Evolutionary conservation across 2,329 filamentous ascomycete genomes (phyloP), one percentile per base, ranked within the genome.

Genomic region (Cladorrhinum sp.): DNA sequence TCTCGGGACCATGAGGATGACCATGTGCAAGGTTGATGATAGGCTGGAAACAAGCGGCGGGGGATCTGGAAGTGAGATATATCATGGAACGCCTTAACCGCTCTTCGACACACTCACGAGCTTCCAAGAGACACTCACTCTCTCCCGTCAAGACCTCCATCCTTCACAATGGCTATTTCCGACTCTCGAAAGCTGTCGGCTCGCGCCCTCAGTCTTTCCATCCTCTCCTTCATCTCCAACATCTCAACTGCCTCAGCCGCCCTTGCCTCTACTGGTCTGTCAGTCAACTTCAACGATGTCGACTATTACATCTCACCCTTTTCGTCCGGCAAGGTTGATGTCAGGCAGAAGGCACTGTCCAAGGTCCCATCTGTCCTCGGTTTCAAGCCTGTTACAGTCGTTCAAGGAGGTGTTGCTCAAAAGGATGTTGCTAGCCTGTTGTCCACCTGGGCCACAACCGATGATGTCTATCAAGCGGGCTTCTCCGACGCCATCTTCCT

Each of bases 281-380:
- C 73, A 0, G 68, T 75, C 26, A 68, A 62, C 18, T 62, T 75
- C 33, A 66, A 72, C 55, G 64, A 69, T 50, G 60, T 74, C 21
- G 64, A 72, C 65, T 74, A 74, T 59, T 75, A 68, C 62, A 67
- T 75, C 58, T 74, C 73, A 1, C 73, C 73, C 21, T 74, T 66
- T 60, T 62, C 72, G 8, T 63, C 69, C 14, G 73, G 71, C 42
- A 70, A 69, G 16, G 58, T 72, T 42, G 48, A 60, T 14, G 62
- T 67, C 28, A 57, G 59, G 8, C 26, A 60, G 1, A 51, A 55
- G 14, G 57, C 60, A 1, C 62, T 74, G 1, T 33, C 53, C 1
- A 55, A 57, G 2, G 60, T 68, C 0, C 66, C 70, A 5, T 60
- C 60, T 8, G 66, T 72, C 39, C 67, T 69, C 18, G 73, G 73